Evolutionary conservation across 2,329 filamentous ascomycete species (phyloP).

Genomic region (Claviceps sorghi): DNA sequence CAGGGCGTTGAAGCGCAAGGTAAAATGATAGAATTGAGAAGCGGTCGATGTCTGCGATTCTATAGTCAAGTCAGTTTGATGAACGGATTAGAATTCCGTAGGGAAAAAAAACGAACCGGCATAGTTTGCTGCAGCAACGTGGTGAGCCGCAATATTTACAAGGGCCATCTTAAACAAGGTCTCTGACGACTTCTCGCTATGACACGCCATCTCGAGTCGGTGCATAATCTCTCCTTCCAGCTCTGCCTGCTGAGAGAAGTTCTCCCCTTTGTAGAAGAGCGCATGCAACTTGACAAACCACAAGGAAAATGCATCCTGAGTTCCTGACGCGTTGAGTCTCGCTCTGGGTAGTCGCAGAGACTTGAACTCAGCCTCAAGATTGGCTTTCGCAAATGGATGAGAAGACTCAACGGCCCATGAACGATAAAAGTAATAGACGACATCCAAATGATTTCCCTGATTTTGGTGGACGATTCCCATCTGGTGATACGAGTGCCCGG

Average conservation of each 20-base stretch:
- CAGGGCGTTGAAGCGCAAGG: slow-evolving; percentile 63
- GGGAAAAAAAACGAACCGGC: slow-evolving; percentile 16
- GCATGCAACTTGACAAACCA: slow-evolving; percentile 85
- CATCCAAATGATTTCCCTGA: slow-evolving; percentile 64
- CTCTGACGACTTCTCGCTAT: slow-evolving; percentile 48
- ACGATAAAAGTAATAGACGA: slow-evolving; percentile 81
- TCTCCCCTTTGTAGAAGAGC: slow-evolving; percentile 63
- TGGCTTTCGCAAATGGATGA: slow-evolving; percentile 57
- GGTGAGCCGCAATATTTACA: slow-evolving; percentile 74
- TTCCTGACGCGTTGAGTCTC: slow-evolving; percentile 29
- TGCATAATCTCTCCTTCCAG: slow-evolving; percentile 75
- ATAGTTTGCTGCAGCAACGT: slow-evolving; percentile 37
- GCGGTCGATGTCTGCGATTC: slow-evolving; percentile 31
- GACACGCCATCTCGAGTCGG: slow-evolving; percentile 59
- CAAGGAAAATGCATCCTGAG: slow-evolving; percentile 50
- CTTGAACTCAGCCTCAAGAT: slow-evolving; percentile 67
- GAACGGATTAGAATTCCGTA: too few species aligned
- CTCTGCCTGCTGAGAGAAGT: slow-evolving; percentile 62
- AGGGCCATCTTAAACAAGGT: slow-evolving; percentile 66
- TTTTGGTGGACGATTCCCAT: slow-evolving; percentile 73
- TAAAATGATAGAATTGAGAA: slow-evolving; percentile 44
- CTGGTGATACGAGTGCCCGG: slow-evolving; percentile 78
- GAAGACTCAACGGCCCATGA: slow-evolving; percentile 61
- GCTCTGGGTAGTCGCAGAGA: slow-evolving; percentile 28
- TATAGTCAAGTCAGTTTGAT: slow-evolving; percentile 9